Evolutionary conservation across 148 eudicot species (phyloP), one percentile per base, ranked within the genome.

Genomic region (Rhododendron ovatum): DNA sequence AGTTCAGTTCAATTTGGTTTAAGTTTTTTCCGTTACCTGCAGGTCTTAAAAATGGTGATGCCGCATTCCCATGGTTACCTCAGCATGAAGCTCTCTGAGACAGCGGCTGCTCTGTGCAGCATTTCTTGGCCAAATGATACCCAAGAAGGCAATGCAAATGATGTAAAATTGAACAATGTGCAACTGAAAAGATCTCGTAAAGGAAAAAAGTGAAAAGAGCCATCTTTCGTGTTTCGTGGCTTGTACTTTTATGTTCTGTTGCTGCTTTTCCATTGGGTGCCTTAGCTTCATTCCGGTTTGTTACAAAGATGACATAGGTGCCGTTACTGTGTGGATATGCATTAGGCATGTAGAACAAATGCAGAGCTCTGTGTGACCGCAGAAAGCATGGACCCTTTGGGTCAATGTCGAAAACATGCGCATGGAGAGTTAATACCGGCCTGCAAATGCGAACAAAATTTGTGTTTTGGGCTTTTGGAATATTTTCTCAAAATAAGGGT

Each of bases 31-130:
- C 41, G 14, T n/a, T 47, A 57, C 48, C 14, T 89, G 88, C 91
- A 93, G 91, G 86, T 80, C 82, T 90, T 80, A 85, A 78, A 57
- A 48, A 86, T 30, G 69, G 61, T 79, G 87, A 65, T 79, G 77
- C 55, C 47, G 79, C 57, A 82, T 81, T 43, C 76, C 86, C 89
- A 35, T 24, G 55, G 79, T 63, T 22, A 67, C 67, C 81, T 84
- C 69, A 59, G 11, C 33, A 79, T 37, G 85, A 86, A 85, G 83
- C 87, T 55, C 69, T 87, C 53, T 84, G 81, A 87, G 81, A 47
- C 15, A 79, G 57, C 7, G 30, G 9, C 8, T 45, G 51, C 37
- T 10, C 20, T 47, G 43, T 4, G 13, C 43, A 47, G 10, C 47
- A 75, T 86, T 53, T 15, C 76, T 53, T 86, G 47, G 10, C 14